A percentile compares a stretch with the other conserved stretches of the same genome.
Evolutionary conservation across 306 rosid species (phyloP).

Genomic region (Prunus mume): DNA sequence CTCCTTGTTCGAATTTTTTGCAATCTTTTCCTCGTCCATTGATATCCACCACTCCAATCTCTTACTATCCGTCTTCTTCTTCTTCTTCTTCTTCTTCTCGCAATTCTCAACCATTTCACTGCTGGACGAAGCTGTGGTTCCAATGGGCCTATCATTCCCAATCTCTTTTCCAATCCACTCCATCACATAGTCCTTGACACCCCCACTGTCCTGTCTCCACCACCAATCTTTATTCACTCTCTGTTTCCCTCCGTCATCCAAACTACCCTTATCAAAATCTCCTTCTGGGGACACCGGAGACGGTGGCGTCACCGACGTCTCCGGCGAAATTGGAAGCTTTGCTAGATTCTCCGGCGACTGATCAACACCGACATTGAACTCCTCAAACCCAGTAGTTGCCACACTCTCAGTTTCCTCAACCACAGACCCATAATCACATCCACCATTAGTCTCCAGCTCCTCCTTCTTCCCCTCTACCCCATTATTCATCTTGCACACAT

Average conservation of each 20-base stretch:
- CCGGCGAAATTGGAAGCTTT: conserved; percentile 21
- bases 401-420: conserved; percentile 73
- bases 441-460: conserved; percentile 39
- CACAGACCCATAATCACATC: conserved; percentile 67
- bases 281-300: conserved; percentile 19
- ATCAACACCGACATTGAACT: conserved; percentile 42
- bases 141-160: conserved; percentile 46
- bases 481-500: conserved; percentile 21
- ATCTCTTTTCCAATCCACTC: conserved; percentile 93
- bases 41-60: conserved; percentile 88
- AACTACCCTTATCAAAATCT: conserved; percentile 31
- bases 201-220: conserved; percentile 66
- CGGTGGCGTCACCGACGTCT: conserved; percentile 8
- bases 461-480: conserved; percentile 27
- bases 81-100: conserved; percentile 24
- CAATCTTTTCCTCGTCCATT: conserved; percentile 65
- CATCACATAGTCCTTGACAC: conserved; percentile 83
- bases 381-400: conserved; percentile 48
- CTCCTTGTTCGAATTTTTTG: conserved; percentile 39
- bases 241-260: conserved; percentile 37
- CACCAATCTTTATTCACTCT: conserved; percentile 57
- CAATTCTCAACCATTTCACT: conserved; percentile 23
- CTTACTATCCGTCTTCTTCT: conserved; percentile 47
- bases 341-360: conserved; percentile 48
- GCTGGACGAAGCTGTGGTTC: conserved; percentile 24